Percentiles rank a stretch among this genome's conserved stretches.
These are phyloP conservation scores for Psilocybe subaeruginosa DNA, from an alignment of 768 basidiomycete genomes.

Conservation along the genomic window DNA sequence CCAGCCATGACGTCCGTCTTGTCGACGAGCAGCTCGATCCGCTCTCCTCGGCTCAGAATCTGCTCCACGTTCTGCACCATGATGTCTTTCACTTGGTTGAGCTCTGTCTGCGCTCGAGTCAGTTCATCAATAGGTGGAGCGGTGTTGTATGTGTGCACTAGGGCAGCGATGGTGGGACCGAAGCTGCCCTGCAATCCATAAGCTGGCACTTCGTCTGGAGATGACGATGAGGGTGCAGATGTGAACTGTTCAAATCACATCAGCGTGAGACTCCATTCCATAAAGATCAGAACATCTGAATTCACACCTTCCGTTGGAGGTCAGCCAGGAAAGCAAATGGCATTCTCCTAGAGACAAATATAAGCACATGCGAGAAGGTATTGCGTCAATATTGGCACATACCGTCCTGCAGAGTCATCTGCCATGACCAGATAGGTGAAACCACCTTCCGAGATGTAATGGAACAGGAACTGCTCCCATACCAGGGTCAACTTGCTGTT, in stretches of 20 bases:
- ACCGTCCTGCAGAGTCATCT: conserved; percentile 91
- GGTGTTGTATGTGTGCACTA: conserved; percentile 90
- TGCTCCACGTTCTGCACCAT: conserved; percentile 99
- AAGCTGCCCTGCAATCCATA: conserved; percentile 75
- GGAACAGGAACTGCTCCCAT: conserved; percentile 93
- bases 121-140: conserved; percentile 88
- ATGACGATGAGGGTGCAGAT: conserved; percentile 65
- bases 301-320: conserved; percentile 71
- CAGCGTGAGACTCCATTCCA: neutral
- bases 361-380: neutral
- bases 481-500: conserved; percentile 81
- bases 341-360: conserved; percentile 61
- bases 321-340: conserved; percentile 93
- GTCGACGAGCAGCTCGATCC: conserved; percentile 94
- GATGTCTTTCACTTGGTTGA: conserved; percentile 91
- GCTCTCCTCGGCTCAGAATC: conserved; percentile 91
- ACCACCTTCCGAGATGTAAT: conserved; percentile 89
- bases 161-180: conserved; percentile 65
- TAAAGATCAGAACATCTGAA: conserved; percentile 6
- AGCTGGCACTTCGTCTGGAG: conserved; percentile 54
- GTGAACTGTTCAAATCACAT: conserved; percentile 47
- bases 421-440: conserved; percentile 93
- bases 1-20: conserved; percentile 96
- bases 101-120: conserved; percentile 85
- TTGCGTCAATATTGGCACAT: conserved; percentile 23